Conservation (phyloP, 202 grass and related monocot species). For the Zoysia matrella region DNA sequence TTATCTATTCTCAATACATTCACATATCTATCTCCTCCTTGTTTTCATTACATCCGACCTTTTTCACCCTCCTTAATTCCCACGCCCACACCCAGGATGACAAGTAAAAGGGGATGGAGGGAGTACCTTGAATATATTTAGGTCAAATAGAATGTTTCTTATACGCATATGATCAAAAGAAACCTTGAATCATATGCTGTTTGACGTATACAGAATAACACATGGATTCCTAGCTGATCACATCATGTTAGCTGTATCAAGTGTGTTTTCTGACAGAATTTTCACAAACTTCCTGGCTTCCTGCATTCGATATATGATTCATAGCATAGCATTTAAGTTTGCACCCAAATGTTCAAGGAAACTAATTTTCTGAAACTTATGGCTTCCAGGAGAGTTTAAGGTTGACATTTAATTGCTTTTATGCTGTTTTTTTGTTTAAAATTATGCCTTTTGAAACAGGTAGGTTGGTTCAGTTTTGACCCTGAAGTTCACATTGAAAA, state of each 20-base stretch:
- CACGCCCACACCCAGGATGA: too few relatives aligned
- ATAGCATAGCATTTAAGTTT: not conserved
- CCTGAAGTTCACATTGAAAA: slow-evolving; percentile 79
- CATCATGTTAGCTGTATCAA: not conserved
- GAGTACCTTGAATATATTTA: not conserved
- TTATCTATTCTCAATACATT: too few relatives aligned
- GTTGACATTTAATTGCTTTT: slow-evolving; percentile 28
- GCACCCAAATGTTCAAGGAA: slow-evolving; percentile 17
- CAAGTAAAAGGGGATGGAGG: too few relatives aligned
- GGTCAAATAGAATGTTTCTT: slow-evolving; percentile 4
- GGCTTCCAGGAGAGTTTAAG: slow-evolving; percentile 23
- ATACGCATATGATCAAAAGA: slow-evolving; percentile 18
- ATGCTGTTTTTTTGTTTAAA: not conserved
- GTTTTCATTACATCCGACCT: too few relatives aligned
- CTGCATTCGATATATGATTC: slow-evolving; percentile 13
- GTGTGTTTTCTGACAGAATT: not conserved
- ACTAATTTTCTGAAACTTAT: not conserved
- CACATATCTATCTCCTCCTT: too few relatives aligned
- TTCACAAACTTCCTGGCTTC: not conserved
- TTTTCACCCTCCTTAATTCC: too few relatives aligned
- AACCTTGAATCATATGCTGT: not conserved
- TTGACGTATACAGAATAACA: not conserved
- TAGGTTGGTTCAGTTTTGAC: slow-evolving; percentile 98
- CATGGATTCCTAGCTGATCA: not conserved
- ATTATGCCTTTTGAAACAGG: slow-evolving; percentile 66